Base-by-base conservation (phyloP, 345 rosid species). In the Pelargonium nanum region DNA sequence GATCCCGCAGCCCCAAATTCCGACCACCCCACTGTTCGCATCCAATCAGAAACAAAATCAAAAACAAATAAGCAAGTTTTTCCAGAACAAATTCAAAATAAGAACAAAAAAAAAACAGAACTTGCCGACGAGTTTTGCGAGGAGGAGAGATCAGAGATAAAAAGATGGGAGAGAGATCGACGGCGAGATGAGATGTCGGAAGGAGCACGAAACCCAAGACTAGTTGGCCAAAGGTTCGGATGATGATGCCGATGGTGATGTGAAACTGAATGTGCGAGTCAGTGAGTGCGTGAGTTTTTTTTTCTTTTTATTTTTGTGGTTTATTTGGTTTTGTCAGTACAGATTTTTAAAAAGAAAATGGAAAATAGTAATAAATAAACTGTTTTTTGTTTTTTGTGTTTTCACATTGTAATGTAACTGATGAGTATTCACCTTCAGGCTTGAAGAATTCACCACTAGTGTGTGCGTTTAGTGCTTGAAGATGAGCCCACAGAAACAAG, bases 211-310 rank as follows among this genome's bases (percentile, higher is more conserved):
- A 44, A 24, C 21, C 44, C 52, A 60, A n/a, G 57, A 59, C 61
- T 52, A 61, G 66, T 55, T 53, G 58, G 62, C 15, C 60, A 55
- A 57, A 55, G 59, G 60, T 58, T 56, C 16, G 20, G 60, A 57
- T 1, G 56, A 58, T 25, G 75, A 30, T 59, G 82, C 59, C 58
- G 70, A 78, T 51, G 61, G 59, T 78, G 68, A 73, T 70, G 74
- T 74, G 77, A 30, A 7, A 28, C 28, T 32, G 30, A 51, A 22
- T 66, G 48, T 6, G 5, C 19, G n/a, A n/a, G n/a, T n/a, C n/a
- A n/a, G 15, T 40, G 48, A 40, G 52, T 4, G 56, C 28, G 55
- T 23, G 62, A 21, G 30, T 26, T 1, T 62, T 64, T 55, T 62
- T 64, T 22, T 58, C 55, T 65, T 57, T 72, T 67, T n/a, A n/a